Conservation (phyloP, 169 alveolate species). For the Plasmodium reichenowi region DNA sequence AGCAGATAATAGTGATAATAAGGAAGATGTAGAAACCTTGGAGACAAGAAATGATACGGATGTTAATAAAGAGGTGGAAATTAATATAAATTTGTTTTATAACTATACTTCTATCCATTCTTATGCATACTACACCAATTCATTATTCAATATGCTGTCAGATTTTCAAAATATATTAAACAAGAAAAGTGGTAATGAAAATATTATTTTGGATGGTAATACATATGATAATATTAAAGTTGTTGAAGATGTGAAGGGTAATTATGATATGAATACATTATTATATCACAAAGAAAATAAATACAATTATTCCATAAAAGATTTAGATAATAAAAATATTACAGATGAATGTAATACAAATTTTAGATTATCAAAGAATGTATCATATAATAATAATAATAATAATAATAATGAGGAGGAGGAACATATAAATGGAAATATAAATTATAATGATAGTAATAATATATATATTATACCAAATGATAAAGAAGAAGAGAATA, state of each 20-base stretch:
- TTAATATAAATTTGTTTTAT: constrained; percentile 43
- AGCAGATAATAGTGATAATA: not conserved
- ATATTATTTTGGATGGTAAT: not conserved
- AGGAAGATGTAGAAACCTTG: no score
- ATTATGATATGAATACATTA: not conserved
- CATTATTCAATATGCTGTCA: constrained; percentile 25
- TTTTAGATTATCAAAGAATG: not conserved
- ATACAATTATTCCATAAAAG: not conserved
- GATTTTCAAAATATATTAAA: constrained; percentile 38
- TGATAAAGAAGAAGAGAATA: not conserved
- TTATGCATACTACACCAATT: constrained; percentile 57
- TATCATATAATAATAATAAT: not conserved
- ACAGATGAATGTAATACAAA: no score
- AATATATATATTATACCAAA: not conserved
- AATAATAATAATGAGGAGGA: not conserved
- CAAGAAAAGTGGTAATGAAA: not conserved
- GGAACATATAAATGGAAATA: not conserved
- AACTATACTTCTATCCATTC: constrained; percentile 71
- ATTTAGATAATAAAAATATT: not conserved
- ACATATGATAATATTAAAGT: not conserved
- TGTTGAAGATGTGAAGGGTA: not conserved
- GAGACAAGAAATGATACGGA: no score
- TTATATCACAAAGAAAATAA: not conserved
- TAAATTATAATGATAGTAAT: not conserved
- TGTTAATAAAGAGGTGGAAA: constrained; percentile 22